Evolutionary conservation across 2,329 filamentous ascomycete species (phyloP).

Genomic region (Colletotrichum coccodes): DNA sequence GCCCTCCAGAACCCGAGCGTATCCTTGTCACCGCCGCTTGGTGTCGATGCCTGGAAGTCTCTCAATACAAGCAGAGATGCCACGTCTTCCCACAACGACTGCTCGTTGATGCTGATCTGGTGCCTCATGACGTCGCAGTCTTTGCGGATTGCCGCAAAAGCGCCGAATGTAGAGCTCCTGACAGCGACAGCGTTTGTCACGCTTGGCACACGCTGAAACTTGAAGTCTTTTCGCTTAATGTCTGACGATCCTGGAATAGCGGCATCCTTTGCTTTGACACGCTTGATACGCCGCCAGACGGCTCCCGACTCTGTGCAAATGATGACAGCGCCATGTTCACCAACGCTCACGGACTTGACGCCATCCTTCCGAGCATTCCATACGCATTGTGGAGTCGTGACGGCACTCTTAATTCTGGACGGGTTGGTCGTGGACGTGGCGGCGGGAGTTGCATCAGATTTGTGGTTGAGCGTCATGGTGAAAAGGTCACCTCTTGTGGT

Average conservation of each 20-base stretch:
- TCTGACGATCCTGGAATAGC: slow-evolving; percentile 58
- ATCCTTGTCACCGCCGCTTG: slow-evolving; percentile 47
- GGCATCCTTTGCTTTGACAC: slow-evolving; percentile 81
- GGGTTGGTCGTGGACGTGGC: slow-evolving; percentile 90
- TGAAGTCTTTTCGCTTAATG: slow-evolving; percentile 85
- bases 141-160: slow-evolving; percentile 87
- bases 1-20: slow-evolving; percentile 53
- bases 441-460: slow-evolving; percentile 67
- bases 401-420: slow-evolving; percentile 84
- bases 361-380: slow-evolving; percentile 92
- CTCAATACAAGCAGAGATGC: slow-evolving; percentile 75
- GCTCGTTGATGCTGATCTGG: slow-evolving; percentile 72
- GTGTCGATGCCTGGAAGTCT: slow-evolving; percentile 62
- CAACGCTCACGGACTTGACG: slow-evolving; percentile 86
- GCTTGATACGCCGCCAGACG: slow-evolving; percentile 89
- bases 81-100: slow-evolving; percentile 79
- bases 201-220: slow-evolving; percentile 90
- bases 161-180: slow-evolving; percentile 87
- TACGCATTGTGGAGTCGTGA: slow-evolving; percentile 82
- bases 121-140: slow-evolving; percentile 85
- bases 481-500: slow-evolving; percentile 89
- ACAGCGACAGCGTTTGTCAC: slow-evolving; percentile 87
- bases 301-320: slow-evolving; percentile 92
- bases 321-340: slow-evolving; percentile 94
- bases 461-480: slow-evolving; percentile 80